A percentile compares a stretch with the other conserved stretches of the same genome.
phyloP scores from a whole-genome alignment of 2,329 filamentous ascomycete genomes.

The Arthrobotrys sphaeroides region DNA sequence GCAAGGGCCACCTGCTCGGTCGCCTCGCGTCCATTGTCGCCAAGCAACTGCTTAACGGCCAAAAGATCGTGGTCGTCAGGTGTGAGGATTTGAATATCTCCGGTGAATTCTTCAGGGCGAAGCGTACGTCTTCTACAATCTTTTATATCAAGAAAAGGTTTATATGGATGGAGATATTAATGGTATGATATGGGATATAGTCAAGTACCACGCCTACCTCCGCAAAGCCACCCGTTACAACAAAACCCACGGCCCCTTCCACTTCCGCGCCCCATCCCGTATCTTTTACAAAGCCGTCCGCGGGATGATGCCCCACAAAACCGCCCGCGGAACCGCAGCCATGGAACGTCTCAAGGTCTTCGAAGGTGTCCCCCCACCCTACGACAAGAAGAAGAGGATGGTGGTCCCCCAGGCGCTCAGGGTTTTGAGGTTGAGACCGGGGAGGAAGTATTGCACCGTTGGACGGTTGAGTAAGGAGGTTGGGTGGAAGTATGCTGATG shows the following conservation, averaged over 20 bases:
- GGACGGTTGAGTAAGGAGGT: slow-evolving; percentile 98
- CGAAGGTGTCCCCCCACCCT: slow-evolving; percentile 97
- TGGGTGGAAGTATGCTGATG: slow-evolving; percentile 99
- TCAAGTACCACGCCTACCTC: slow-evolving; percentile 99
- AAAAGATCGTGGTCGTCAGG: slow-evolving; percentile 99
- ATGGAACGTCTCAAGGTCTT: slow-evolving; percentile 99
- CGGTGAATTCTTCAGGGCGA: slow-evolving; percentile 99
- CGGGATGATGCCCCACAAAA: slow-evolving; percentile 99
- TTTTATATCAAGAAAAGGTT: background rate
- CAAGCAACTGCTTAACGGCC: slow-evolving; percentile 98
- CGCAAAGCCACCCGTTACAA: slow-evolving; percentile 99
- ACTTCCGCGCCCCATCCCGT: slow-evolving; percentile 98
- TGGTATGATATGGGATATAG: slow-evolving; percentile 65
- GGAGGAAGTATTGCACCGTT: slow-evolving; percentile 99
- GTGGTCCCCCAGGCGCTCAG: slow-evolving; percentile 98
- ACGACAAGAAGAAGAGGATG: slow-evolving; percentile 99
- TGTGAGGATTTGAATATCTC: slow-evolving; percentile 99
- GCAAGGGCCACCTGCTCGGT: slow-evolving; percentile 99
- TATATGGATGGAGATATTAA: background rate
- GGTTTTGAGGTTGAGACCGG: slow-evolving; percentile 95
- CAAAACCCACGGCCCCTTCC: slow-evolving; percentile 99
- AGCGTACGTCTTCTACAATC: slow-evolving; percentile 79
- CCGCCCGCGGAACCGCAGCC: slow-evolving; percentile 92
- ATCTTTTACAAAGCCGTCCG: slow-evolving; percentile 99
- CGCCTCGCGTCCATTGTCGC: slow-evolving; percentile 97